Conservation (phyloP, 139 green algal species). For the Asterochloris erici region DNA sequence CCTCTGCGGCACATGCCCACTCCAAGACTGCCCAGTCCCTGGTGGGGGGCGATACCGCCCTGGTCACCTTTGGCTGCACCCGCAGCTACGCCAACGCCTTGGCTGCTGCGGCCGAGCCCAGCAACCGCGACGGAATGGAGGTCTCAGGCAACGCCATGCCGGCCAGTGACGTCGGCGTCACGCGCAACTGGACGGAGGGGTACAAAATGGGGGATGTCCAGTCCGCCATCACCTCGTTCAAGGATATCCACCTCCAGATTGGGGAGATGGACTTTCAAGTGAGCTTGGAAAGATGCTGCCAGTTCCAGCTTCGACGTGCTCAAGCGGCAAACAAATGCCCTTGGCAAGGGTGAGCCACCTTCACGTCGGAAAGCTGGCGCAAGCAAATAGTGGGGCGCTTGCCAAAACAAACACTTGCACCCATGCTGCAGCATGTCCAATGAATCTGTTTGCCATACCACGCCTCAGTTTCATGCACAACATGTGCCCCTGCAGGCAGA, state of each 20-base stretch:
- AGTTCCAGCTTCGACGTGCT: background rate
- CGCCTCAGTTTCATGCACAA: too few relatives aligned
- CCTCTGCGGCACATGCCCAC: constrained; percentile 23
- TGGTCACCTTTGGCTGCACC: constrained; percentile 44
- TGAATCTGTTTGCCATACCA: too few relatives aligned
- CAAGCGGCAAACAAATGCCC: too few relatives aligned
- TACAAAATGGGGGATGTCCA: background rate
- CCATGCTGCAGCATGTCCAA: too few relatives aligned
- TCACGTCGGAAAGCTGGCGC: too few relatives aligned
- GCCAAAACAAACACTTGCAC: too few relatives aligned
- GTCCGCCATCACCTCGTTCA: constrained; percentile 72
- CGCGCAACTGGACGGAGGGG: constrained; percentile 6
- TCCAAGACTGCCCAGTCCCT: constrained; percentile 18
- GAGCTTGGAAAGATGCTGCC: background rate
- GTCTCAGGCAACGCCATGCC: background rate
- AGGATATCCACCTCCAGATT: constrained; percentile 50
- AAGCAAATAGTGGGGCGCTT: too few relatives aligned
- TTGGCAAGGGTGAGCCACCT: too few relatives aligned
- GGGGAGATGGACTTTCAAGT: constrained; percentile 35
- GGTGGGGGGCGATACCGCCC: constrained; percentile 23
- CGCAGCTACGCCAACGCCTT: constrained; percentile 37
- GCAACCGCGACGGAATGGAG: background rate
- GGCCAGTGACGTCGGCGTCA: too few relatives aligned
- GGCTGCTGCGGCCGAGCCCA: background rate
- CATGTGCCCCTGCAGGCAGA: too few relatives aligned